Percentiles rank a stretch among this genome's conserved stretches.
Conservation (phyloP, 768 basidiomycete species). For the Leccinum disarticulatum region DNA sequence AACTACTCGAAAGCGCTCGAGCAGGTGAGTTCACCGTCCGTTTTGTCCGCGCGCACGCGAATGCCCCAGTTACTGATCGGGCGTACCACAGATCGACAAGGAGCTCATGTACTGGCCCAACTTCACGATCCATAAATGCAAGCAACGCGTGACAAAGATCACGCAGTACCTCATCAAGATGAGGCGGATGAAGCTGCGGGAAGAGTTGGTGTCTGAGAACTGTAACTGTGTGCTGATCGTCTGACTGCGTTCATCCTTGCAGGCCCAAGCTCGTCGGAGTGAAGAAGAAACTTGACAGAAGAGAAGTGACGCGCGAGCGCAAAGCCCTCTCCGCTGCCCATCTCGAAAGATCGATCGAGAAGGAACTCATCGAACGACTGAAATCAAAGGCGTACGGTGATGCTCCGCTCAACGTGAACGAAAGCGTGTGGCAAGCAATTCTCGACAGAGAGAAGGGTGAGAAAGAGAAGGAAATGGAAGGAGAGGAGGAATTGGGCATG, state of each 20-base stretch:
- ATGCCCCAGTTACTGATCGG: background rate
- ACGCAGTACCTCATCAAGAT: constrained; percentile 99
- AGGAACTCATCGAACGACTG: constrained; percentile 92
- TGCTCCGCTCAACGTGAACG: constrained; percentile 96
- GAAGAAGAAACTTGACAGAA: constrained; percentile 94
- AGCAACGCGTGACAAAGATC: constrained; percentile 98
- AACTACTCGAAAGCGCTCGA: constrained; percentile 95
- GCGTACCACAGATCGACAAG: constrained; percentile 72
- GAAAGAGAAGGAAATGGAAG: constrained; percentile 44
- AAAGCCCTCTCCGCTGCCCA: constrained; percentile 96
- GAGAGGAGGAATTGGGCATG: constrained; percentile 41
- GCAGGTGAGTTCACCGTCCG: constrained; percentile 57
- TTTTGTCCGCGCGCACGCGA: background rate
- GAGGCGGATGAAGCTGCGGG: constrained; percentile 82
- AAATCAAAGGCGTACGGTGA: constrained; percentile 98
- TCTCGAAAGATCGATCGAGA: constrained; percentile 92
- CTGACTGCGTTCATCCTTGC: background rate
- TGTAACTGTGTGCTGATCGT: background rate
- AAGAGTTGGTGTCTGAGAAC: constrained; percentile 54
- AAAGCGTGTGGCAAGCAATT: constrained; percentile 92
- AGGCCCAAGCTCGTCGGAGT: constrained; percentile 93
- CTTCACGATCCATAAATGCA: constrained; percentile 97
- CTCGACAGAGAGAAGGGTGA: constrained; percentile 73
- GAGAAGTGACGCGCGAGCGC: constrained; percentile 89
- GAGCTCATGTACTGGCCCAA: constrained; percentile 99